Base-by-base conservation (phyloP, 148 eudicot species). In the Amaranthus cruentus region DNA sequence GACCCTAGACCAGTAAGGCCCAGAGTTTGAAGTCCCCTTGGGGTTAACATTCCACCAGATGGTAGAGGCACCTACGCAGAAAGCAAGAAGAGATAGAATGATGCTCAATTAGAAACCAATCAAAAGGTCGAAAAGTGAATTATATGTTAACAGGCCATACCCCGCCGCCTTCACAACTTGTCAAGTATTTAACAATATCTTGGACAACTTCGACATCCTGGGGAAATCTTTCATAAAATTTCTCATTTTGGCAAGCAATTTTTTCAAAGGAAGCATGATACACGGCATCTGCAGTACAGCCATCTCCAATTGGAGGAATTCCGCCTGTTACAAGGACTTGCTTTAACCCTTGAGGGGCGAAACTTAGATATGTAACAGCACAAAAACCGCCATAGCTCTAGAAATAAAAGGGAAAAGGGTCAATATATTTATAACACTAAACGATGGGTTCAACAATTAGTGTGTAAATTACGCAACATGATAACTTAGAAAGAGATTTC, bases 341-440 rank as follows among this genome's bases (percentile, higher is more conserved):
- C 80, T 78, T 85, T 61, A 95, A 80, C 69, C 98, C 98, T 86
- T 91, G 82, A 38, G 98, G 97, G 73, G 98, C 98, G 81, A 88
- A 91, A 84, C 98, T 95, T 71, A 95, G 80, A 81, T 95, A 95
- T 52, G 98, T 90, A 62, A 91, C 86, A 55, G 90, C 96, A 86
- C 96, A 90, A 77, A 95, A 95, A 63, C 98, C 98, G 55, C 98
- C 98, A 76, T 76, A 95, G 83, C 98, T 95, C 98, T 95, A 77
- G 52, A 73, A 61, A 71, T 11, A 66, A 42, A 68, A 58, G 64
- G 8, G 21, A 66, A 70, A 47, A 56, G 38, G 54, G n/a, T 62
- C 70, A 43, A 38, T 48, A 52, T 46, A 28, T 15, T 56, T 28
- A 53, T 60, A 64, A 68, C 13, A 9, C 38, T 28, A 28, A 28